phyloP scores from a whole-genome alignment of 352 stramenopile species.

The Phytophthora cactorum region DNA sequence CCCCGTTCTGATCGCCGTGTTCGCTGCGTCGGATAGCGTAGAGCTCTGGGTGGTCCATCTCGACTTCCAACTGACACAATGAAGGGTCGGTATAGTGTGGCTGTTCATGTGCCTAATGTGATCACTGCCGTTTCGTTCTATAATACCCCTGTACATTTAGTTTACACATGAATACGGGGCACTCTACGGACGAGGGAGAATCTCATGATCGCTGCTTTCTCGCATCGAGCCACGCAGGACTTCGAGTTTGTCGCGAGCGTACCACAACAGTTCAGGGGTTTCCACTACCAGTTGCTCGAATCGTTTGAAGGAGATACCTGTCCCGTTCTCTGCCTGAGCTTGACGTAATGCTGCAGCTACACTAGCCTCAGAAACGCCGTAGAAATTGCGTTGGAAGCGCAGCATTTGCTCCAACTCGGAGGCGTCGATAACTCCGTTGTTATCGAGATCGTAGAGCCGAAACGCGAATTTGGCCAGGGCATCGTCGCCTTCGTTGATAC shows the following conservation, averaged over 20 bases:
- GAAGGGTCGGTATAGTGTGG: conserved; percentile 11
- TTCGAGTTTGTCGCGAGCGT: conserved; percentile 60
- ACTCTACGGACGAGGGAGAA: conserved; percentile 14
- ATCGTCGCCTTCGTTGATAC: conserved; percentile 37
- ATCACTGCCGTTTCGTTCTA: not conserved
- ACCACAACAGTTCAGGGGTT: conserved; percentile 51
- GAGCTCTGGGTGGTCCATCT: conserved; percentile 25
- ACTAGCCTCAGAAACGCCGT: conserved; percentile 41
- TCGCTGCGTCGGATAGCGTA: conserved; percentile 67
- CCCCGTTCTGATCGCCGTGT: conserved; percentile 63
- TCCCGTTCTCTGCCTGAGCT: conserved; percentile 20
- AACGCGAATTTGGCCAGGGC: conserved; percentile 67
- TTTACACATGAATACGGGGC: conserved; percentile 15
- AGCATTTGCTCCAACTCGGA: conserved; percentile 57
- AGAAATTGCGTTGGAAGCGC: conserved; percentile 56
- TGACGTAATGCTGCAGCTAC: conserved; percentile 36
- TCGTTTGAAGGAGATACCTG: conserved; percentile 42
- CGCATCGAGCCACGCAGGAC: conserved; percentile 56
- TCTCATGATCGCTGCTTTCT: conserved; percentile 21
- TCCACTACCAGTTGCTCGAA: conserved; percentile 51
- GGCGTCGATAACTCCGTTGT: conserved; percentile 61
- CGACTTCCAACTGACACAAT: not conserved
- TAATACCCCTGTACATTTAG: conserved; percentile 22
- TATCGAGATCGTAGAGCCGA: conserved; percentile 66
- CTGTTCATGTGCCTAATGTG: conserved; percentile 7